A percentile compares a stretch with the other conserved stretches of the same genome.
Conservation (phyloP, 2,329 filamentous ascomycete species). For the Helicocarpus griseus region DNA sequence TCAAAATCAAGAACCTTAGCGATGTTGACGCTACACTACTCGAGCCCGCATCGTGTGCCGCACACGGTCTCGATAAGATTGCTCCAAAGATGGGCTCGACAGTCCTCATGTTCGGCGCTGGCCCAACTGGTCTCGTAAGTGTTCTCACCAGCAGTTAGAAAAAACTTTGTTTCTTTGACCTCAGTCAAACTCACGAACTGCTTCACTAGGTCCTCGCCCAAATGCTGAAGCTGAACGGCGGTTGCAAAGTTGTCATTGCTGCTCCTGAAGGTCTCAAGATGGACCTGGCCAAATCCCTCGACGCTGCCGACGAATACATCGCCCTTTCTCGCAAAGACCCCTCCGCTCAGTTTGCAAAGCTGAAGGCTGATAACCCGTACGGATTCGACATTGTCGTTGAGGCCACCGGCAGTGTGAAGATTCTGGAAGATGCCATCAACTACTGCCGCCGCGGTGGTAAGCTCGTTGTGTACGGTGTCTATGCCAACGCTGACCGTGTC, state of each 20-base stretch:
- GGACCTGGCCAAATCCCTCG: constrained; percentile 49
- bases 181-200: not conserved
- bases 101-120: constrained; percentile 57
- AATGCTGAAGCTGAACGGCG: constrained; percentile 55
- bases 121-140: constrained; percentile 53
- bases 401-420: constrained; percentile 58
- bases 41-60: constrained; percentile 59
- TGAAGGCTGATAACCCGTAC: constrained; percentile 57
- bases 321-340: constrained; percentile 42
- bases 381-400: constrained; percentile 66
- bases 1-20: constrained; percentile 55
- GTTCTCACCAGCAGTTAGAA: not conserved
- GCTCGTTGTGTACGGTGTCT: constrained; percentile 63
- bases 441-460: constrained; percentile 63
- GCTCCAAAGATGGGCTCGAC: constrained; percentile 54
- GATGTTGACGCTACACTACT: constrained; percentile 59
- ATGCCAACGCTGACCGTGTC: constrained; percentile 52
- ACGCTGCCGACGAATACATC: constrained; percentile 40
- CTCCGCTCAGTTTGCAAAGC: constrained; percentile 49
- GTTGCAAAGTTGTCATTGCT: constrained; percentile 60
- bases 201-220: constrained; percentile 45
- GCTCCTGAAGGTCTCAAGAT: constrained; percentile 61
- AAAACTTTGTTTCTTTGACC: not conserved
- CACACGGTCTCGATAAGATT: constrained; percentile 60
- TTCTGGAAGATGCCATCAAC: constrained; percentile 61